Percentiles rank a stretch among this genome's conserved stretches.
These are phyloP conservation scores for Lactarius evosmus DNA, from an alignment of 768 basidiomycete species.

Conservation along the genomic window DNA sequence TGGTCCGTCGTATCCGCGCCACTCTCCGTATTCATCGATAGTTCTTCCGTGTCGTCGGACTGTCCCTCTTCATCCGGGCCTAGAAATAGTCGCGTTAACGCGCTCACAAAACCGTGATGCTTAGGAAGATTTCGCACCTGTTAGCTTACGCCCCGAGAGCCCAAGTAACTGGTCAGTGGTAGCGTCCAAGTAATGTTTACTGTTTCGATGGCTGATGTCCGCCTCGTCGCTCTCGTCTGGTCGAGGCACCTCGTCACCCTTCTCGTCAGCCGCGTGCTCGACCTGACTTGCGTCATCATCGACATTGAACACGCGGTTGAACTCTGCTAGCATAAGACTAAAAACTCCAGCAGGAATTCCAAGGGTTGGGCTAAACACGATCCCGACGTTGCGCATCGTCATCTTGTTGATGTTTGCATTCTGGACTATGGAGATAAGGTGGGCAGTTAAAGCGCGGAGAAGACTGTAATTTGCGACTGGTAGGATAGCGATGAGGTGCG, in stretches of 20 bases:
- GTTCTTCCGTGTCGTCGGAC: slow-evolving; percentile 67
- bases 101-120: slow-evolving; percentile 1
- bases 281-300: slow-evolving; percentile 39
- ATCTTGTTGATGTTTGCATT: slow-evolving; percentile 92
- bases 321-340: slow-evolving; percentile 90
- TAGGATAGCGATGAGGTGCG: slow-evolving; percentile 78
- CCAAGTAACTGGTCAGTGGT: slow-evolving; percentile 84
- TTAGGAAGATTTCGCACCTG: slow-evolving; percentile 45
- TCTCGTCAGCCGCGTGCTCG: slow-evolving; percentile 20
- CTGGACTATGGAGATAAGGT: slow-evolving; percentile 92
- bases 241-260: slow-evolving; percentile 8
- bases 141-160: slow-evolving; percentile 63
- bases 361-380: slow-evolving; percentile 96
- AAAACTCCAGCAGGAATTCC: slow-evolving; percentile 98
- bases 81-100: slow-evolving; percentile 32
- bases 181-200: slow-evolving; percentile 76
- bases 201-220: slow-evolving; percentile 66
- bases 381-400: slow-evolving; percentile 98
- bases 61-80: slow-evolving; percentile 52
- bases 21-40: slow-evolving; percentile 68
- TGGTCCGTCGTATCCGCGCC: slow-evolving; percentile 69
- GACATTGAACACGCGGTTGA: slow-evolving; percentile 90
- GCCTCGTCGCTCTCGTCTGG: slow-evolving; percentile 27
- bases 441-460: slow-evolving; percentile 89
- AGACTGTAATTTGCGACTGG: slow-evolving; percentile 93